Conservation (phyloP, 2,329 filamentous ascomycete genomes). For the Calonectria pauciramosa region DNA sequence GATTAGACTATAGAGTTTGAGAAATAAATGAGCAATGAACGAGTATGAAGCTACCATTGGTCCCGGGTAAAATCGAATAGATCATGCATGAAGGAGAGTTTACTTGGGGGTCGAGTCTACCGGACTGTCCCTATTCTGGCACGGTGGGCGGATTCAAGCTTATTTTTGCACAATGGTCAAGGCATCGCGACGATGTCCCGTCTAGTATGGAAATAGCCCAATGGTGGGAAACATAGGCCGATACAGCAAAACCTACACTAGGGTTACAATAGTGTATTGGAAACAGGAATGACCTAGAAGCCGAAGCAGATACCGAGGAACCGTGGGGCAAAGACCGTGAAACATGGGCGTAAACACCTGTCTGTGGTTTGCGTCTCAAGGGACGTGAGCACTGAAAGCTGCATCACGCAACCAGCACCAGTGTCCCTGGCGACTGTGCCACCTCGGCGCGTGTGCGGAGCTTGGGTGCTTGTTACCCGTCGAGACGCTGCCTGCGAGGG, state of each 20-base stretch:
- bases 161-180: background rate
- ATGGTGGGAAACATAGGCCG: background rate
- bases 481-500: background rate
- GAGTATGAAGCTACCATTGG: background rate
- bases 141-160: background rate
- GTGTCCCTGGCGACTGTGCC: slow-evolving; percentile 26
- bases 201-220: background rate
- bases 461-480: slow-evolving; percentile 27
- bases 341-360: background rate
- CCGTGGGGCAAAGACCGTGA: background rate
- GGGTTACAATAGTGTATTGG: background rate
- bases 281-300: background rate
- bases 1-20: background rate
- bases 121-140: background rate
- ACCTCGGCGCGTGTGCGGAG: slow-evolving; percentile 30
- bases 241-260: background rate
- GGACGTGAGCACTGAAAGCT: background rate
- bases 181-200: background rate
- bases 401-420: background rate
- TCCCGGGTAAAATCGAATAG: background rate
- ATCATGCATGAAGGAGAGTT: background rate
- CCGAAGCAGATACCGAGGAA: background rate
- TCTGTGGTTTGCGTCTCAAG: background rate
- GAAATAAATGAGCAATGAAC: background rate
- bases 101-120: background rate